Percentiles rank a stretch among this genome's conserved stretches.
These are phyloP conservation scores for Beauveria medogensis DNA, from an alignment of 2,329 filamentous ascomycete genomes.

Conservation along the genomic window DNA sequence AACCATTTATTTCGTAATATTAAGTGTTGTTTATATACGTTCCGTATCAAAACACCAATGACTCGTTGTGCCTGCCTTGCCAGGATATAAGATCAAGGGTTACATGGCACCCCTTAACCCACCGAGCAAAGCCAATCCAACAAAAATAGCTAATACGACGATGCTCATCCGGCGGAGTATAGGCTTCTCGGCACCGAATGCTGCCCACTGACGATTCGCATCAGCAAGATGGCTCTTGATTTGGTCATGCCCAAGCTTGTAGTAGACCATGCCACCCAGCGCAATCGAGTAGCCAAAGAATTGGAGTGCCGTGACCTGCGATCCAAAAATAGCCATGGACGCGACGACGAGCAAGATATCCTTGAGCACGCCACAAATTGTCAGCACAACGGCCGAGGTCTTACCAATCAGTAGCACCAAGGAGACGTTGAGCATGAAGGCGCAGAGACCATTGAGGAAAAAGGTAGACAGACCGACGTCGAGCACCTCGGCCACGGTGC, in stretches of 20 bases:
- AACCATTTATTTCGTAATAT: background rate
- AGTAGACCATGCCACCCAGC: slow-evolving; percentile 69
- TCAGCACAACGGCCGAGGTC: slow-evolving; percentile 78
- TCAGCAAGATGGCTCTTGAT: slow-evolving; percentile 64
- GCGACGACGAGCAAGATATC: slow-evolving; percentile 75
- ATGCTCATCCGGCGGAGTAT: slow-evolving; percentile 61
- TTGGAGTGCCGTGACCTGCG: slow-evolving; percentile 65
- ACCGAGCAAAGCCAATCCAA: background rate
- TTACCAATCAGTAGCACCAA: slow-evolving; percentile 84
- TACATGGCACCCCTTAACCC: background rate
- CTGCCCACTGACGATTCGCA: slow-evolving; percentile 63
- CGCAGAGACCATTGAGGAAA: slow-evolving; percentile 67
- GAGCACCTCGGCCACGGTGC: slow-evolving; percentile 63
- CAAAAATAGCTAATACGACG: background rate
- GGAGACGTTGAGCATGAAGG: slow-evolving; percentile 76
- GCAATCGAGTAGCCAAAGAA: slow-evolving; percentile 80
- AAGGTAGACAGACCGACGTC: slow-evolving; percentile 66
- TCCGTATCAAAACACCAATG: background rate
- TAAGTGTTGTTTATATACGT: background rate
- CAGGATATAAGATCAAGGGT: background rate
- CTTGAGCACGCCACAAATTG: slow-evolving; percentile 80
- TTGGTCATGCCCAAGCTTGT: slow-evolving; percentile 68
- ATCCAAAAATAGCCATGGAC: slow-evolving; percentile 76
- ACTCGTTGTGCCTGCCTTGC: background rate
- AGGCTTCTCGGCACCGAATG: slow-evolving; percentile 63